A percentile compares a stretch with the other conserved stretches of the same genome.
phyloP scores from a whole-genome alignment of 1,139 yeast genomes.

The Saccharomyces pastorianus region DNA sequence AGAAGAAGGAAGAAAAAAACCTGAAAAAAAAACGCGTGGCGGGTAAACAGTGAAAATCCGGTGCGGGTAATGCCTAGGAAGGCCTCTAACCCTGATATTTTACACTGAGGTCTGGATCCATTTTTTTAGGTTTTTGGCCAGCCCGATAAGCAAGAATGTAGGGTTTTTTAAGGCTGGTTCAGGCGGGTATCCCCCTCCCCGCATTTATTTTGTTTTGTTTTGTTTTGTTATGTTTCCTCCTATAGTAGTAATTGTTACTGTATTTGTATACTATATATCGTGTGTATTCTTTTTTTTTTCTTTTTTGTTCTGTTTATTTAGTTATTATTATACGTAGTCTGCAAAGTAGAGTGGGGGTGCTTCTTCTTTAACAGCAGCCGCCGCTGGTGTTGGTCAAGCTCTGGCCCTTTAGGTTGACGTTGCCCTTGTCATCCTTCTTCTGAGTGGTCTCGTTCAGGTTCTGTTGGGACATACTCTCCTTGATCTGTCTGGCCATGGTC shows the following conservation, averaged over 20 bases:
- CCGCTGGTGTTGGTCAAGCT: slow-evolving; percentile 60
- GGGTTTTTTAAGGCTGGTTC: not conserved
- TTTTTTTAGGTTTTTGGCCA: no score
- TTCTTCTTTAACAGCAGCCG: slow-evolving; percentile 56
- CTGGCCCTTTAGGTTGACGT: slow-evolving; percentile 85
- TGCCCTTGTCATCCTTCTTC: slow-evolving; percentile 48
- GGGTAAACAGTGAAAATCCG: not conserved
- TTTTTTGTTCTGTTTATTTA: not conserved
- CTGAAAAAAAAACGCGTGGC: not conserved
- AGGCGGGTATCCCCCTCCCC: no score
- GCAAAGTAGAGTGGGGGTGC: not conserved
- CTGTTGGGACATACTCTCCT: slow-evolving; percentile 83
- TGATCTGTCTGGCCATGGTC: slow-evolving; percentile 98
- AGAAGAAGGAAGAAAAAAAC: not conserved
- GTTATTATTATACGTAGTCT: not conserved
- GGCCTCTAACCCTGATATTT: no score
- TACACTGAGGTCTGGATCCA: no score
- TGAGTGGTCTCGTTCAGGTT: slow-evolving; percentile 35
- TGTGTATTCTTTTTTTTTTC: not conserved
- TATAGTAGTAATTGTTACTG: not conserved
- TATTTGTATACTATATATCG: not conserved
- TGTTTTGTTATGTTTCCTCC: not conserved
- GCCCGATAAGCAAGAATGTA: not conserved
- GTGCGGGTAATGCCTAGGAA: not conserved
- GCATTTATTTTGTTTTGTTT: no score